Base-by-base conservation (phyloP, 2,329 filamentous ascomycete genomes). In the Mycosphaerella arachidis region DNA sequence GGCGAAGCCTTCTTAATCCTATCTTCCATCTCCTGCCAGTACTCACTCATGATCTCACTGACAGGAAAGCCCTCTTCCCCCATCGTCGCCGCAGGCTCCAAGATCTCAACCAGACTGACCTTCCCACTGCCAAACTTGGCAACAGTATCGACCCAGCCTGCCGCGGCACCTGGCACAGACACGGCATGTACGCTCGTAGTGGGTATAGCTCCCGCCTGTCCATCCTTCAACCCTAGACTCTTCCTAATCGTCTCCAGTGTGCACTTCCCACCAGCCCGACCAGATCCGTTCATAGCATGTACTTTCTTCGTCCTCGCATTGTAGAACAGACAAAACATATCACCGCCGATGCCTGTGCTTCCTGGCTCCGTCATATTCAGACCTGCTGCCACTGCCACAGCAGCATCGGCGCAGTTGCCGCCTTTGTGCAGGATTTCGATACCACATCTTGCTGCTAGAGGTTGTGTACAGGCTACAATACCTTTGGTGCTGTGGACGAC, bases 251-350 rank as follows among this genome's bases (percentile, higher is more conserved):
- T 81, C 56, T 91, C 87, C 0, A 95, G 80, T 0, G 86, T 89
- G 63, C 79, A 86, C 40, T 87, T 85, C 55, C 77, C 81, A 4
- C 90, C 86, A 3, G 91, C 85, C 30, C 94, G 86, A n/a, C 94
- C 94, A 1, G 92, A 97, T 20, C 92, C 94, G 75, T 99, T 99
- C 75, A 97, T 79, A 9, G 92, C 90, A 57, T 86, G 88, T 8
- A 97, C 88, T 64, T 89, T 89, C 71, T 89, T 89, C 0, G 87
- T 90, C 67, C 88, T 84, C 46, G 91, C 91, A 72, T 95, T 85
- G 79, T 93, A 97, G 81, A 86, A 97, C 37, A 97, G 84, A 74
- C 92, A 92, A 78, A 97, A 99, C 86, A 96, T 92, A 77, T 99
- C 94, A 63, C 94, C 94, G 59, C 94, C 94, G 61, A 99, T 97